Percentiles rank a stretch among this genome's conserved stretches.
phyloP scores from a whole-genome alignment of 176 grass and related monocot genomes.

The Avena sativa region DNA sequence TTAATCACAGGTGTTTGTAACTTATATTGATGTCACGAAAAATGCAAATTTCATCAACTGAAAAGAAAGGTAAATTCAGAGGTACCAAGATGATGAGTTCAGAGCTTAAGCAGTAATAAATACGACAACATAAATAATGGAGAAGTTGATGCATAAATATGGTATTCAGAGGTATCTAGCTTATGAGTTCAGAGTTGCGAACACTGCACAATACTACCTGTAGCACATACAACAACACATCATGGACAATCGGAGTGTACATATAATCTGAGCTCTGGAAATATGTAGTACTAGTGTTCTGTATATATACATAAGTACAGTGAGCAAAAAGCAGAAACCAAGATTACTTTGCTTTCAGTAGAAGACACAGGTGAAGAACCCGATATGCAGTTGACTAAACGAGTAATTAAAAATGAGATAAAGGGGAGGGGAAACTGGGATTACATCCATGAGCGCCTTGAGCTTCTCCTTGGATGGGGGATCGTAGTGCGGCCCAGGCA shows the following conservation, averaged over 20 bases:
- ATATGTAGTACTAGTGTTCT: neutral
- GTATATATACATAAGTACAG: neutral
- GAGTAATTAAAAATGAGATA: neutral
- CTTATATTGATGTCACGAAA: neutral
- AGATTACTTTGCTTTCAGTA: slow-evolving; percentile 29
- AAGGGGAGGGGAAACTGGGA: neutral
- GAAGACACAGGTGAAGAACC: slow-evolving; percentile 25
- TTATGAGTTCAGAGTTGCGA: too few species aligned
- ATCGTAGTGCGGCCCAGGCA: slow-evolving; percentile 89
- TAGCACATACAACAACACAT: too few species aligned
- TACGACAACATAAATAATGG: too few species aligned
- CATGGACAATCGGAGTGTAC: too few species aligned
- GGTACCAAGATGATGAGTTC: neutral
- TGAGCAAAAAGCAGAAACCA: neutral
- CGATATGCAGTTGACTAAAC: slow-evolving; percentile 18
- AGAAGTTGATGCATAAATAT: too few species aligned
- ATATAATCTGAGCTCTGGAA: neutral
- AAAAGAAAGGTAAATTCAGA: neutral
- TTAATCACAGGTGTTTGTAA: neutral
- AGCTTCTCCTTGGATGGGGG: slow-evolving; percentile 90
- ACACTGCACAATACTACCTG: too few species aligned
- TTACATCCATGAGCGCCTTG: slow-evolving; percentile 69
- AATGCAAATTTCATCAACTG: neutral
- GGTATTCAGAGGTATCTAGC: too few species aligned
- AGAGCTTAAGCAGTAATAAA: neutral